phyloP scores from a whole-genome alignment of 345 rosid species.

The Brassica juncea region DNA sequence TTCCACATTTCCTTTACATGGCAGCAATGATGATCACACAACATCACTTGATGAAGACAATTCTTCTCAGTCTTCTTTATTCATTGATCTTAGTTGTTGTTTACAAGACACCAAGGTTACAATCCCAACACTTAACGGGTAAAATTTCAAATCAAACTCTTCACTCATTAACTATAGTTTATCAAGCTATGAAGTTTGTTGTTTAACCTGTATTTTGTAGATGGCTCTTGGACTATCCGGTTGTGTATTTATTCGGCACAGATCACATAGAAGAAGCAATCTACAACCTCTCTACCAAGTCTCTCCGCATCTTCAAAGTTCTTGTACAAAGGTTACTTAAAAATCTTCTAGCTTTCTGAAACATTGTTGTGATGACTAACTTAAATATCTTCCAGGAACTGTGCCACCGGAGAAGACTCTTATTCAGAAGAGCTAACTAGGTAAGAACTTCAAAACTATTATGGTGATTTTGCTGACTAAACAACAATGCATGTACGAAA shows the following conservation, averaged over 20 bases:
- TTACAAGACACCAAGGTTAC: conserved; percentile 69
- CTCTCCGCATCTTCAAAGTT: conserved; percentile 71
- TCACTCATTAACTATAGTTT: not conserved
- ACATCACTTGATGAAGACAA: conserved; percentile 31
- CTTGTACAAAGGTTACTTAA: conserved; percentile 56
- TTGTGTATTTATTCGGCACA: conserved; percentile 81
- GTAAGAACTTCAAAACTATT: not conserved
- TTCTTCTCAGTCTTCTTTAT: conserved; percentile 50
- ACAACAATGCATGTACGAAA: not conserved
- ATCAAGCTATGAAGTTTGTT: too few species aligned
- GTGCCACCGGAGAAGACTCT: not conserved
- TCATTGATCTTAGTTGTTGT: conserved; percentile 75
- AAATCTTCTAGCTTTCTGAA: not conserved
- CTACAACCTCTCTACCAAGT: conserved; percentile 81
- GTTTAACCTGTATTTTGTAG: conserved; percentile 39
- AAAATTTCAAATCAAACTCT: conserved; percentile 31
- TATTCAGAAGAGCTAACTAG: not conserved
- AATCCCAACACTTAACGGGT: conserved; percentile 90
- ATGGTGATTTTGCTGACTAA: not conserved
- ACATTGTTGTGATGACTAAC: not conserved
- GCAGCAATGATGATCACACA: conserved; percentile 32
- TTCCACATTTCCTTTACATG: conserved; percentile 45
- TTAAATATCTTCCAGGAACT: not conserved
- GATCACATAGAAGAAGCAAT: conserved; percentile 78
- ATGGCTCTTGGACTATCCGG: conserved; percentile 95